Base-by-base conservation (phyloP, 179 eudicot genomes). In the Drosera spatulata region DNA sequence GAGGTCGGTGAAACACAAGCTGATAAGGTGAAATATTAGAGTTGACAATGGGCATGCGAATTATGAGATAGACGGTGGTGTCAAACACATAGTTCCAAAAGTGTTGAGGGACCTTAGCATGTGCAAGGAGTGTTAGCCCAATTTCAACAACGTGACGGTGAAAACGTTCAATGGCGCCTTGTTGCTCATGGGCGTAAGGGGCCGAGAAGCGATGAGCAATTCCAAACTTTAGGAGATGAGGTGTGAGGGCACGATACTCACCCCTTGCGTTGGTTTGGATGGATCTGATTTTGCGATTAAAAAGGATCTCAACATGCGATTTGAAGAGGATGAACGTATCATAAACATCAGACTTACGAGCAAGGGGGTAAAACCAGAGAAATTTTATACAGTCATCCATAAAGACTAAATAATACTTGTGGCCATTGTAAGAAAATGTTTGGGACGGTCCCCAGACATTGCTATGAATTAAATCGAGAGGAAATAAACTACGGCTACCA, bases 51-150 rank as follows among this genome's bases (percentile, higher is more conserved):
- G 60, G 60, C n/a, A 57, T 15, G 12, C 48, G 46, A 42, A 3
- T 57, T 15, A 57, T 57, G n/a, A 57, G 39, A 47, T 39, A 43
- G 41, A 41, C 58, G 6, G 49, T 57, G 39, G 47, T 62, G 41
- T 40, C 38, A 52, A 41, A 38, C 41, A 38, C 38, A 3, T 50
- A 43, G n/a, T n/a, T n/a, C 45, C 45, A 42, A 42, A 42, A 42
- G 3, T 42, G 3, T 42, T 3, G 6, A 42, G 45, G 45, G 4
- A 50, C 4, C 4, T 5, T 4, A 12, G 53, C 53, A 3, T 12
- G 53, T 3, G 15, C 53, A 50, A 50, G 53, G 3, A 50, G 9
- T 5, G 53, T 50, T 8, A 50, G 15, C 4, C 4, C 53, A 3
- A 50, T 2, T 2, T 50, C 15, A 50, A 13, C 3, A 50, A 50